These are phyloP conservation scores for Hanseniaspora uvarum DNA, from an alignment of 1,139 yeast genomes.

Conservation along the genomic window DNA sequence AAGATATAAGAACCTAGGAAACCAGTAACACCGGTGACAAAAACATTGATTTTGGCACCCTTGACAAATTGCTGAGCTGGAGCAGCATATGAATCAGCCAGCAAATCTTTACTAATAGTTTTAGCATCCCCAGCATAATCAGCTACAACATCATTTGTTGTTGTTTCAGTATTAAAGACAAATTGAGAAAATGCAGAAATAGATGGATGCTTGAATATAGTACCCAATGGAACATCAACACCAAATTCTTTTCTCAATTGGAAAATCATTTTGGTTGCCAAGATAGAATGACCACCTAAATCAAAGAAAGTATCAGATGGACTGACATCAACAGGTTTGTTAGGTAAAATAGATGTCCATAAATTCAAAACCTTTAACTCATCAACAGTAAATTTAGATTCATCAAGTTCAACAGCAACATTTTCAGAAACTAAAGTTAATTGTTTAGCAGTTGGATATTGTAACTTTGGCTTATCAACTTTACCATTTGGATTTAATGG, in stretches of 20 bases:
- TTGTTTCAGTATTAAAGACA: slow-evolving; percentile 19
- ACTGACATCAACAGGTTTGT: slow-evolving; percentile 64
- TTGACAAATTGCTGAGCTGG: slow-evolving; percentile 33
- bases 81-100: slow-evolving; percentile 37
- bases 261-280: slow-evolving; percentile 95
- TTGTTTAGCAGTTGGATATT: slow-evolving; percentile 87
- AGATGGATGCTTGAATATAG: slow-evolving; percentile 81
- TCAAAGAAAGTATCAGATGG: slow-evolving; percentile 89
- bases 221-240: slow-evolving; percentile 79
- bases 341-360: slow-evolving; percentile 81
- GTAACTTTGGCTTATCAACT: slow-evolving; percentile 92
- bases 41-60: slow-evolving; percentile 45
- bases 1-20: slow-evolving; percentile 85
- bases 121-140: slow-evolving; percentile 72
- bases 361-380: slow-evolving; percentile 65
- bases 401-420: slow-evolving; percentile 35
- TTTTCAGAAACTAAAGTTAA: slow-evolving; percentile 39
- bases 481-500: slow-evolving; percentile 98
- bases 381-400: slow-evolving; percentile 47
- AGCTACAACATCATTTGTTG: slow-evolving; percentile 28
- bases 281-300: slow-evolving; percentile 92
- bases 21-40: slow-evolving; percentile 94
- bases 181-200: slow-evolving; percentile 56
- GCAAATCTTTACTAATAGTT: slow-evolving; percentile 39
- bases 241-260: slow-evolving; percentile 69